phyloP scores from a whole-genome alignment of 306 rosid species.

The Quercus gilva region DNA sequence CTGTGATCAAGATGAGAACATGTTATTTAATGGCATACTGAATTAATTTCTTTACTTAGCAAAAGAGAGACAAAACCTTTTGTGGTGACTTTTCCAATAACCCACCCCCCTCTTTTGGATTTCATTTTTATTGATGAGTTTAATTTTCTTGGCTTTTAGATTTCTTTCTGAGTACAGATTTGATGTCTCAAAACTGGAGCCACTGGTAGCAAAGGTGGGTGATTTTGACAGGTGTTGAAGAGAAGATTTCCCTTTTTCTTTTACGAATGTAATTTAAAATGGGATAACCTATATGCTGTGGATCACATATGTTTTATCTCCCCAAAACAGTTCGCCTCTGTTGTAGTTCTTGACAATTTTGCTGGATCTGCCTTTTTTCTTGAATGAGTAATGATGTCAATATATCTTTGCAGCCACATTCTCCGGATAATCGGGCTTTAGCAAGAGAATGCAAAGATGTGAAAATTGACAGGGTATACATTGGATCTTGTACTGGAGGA shows the following conservation, averaged over 20 bases:
- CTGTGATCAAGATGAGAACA: not conserved
- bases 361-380: not conserved
- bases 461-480: slow-evolving; percentile 84
- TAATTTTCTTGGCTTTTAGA: slow-evolving; percentile 38
- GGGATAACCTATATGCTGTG: not conserved
- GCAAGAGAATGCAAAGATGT: slow-evolving; percentile 98
- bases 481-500: slow-evolving; percentile 96
- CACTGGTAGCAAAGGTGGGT: slow-evolving; percentile 83
- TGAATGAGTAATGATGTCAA: slow-evolving; percentile 15
- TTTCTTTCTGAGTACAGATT: slow-evolving; percentile 79
- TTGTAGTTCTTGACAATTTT: not conserved
- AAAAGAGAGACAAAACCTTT: not conserved
- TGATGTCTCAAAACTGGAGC: slow-evolving; percentile 84
- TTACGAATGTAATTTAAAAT: not conserved
- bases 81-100: not conserved
- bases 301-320: not conserved
- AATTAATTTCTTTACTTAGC: too few species aligned
- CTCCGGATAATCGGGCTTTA: slow-evolving; percentile 91
- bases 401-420: slow-evolving; percentile 74
- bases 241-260: slow-evolving; percentile 6
- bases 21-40: not conserved
- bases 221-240: not conserved
- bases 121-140: not conserved
- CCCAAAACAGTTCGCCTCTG: not conserved
- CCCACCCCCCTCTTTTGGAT: not conserved